phyloP scores from a whole-genome alignment of 768 basidiomycete genomes.

The Kwoniella bestiolae region DNA sequence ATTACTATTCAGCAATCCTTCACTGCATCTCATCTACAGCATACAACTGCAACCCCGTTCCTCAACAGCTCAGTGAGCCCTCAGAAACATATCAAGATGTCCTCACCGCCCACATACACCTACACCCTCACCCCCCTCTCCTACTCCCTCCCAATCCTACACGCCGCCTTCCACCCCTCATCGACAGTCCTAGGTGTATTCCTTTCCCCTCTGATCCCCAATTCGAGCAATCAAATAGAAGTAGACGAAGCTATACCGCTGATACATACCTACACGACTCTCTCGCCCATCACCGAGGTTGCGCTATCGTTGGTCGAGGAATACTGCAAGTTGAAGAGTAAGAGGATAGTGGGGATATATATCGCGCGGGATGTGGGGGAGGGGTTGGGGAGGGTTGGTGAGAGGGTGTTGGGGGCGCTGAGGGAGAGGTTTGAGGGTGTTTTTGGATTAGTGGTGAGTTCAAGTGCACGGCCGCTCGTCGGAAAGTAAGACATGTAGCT shows the following conservation, averaged over 20 bases:
- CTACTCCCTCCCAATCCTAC: constrained; percentile 42
- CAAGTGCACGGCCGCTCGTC: no score
- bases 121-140: constrained; percentile 23
- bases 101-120: constrained; percentile 5
- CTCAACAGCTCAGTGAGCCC: no score
- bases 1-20: no score
- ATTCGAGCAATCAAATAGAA: background rate
- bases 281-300: constrained; percentile 37
- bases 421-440: constrained; percentile 16
- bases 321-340: constrained; percentile 23
- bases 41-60: no score
- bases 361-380: constrained; percentile 13
- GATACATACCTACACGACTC: constrained; percentile 32
- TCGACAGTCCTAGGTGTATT: constrained; percentile 42
- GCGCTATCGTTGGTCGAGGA: constrained; percentile 30
- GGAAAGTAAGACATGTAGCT: no score
- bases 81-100: background rate
- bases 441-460: constrained; percentile 37
- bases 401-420: constrained; percentile 22
- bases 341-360: constrained; percentile 41
- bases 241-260: constrained; percentile 34
- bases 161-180: constrained; percentile 38
- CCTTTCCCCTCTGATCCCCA: constrained; percentile 34
- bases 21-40: no score
- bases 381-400: constrained; percentile 13